These are phyloP conservation scores for Astragalus membranaceus DNA, from an alignment of 306 rosid genomes.

Conservation along the genomic window DNA sequence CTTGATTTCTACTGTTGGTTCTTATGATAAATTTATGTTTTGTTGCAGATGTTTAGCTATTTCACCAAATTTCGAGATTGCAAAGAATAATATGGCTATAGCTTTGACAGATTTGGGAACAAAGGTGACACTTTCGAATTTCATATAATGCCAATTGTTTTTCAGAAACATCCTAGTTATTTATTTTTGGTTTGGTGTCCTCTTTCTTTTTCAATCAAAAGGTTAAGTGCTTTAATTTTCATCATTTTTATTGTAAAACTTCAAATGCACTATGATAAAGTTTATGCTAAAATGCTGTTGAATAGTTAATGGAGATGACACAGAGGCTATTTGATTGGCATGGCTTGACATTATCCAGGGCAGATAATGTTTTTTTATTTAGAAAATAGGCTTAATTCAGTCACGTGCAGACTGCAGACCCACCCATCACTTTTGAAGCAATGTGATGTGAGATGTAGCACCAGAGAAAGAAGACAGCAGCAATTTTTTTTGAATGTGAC, in stretches of 20 bases:
- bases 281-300: neutral
- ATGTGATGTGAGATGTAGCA: too few relatives aligned
- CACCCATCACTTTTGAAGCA: too few relatives aligned
- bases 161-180: neutral
- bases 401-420: too few relatives aligned
- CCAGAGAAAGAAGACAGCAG: too few relatives aligned
- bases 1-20: neutral
- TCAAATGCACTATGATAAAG: neutral
- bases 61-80: conserved; percentile 94
- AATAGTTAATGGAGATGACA: too few relatives aligned
- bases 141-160: neutral
- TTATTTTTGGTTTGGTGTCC: neutral
- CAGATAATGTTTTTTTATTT: too few relatives aligned
- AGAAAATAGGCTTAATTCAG: too few relatives aligned
- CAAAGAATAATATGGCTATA: conserved; percentile 96
- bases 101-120: conserved; percentile 97
- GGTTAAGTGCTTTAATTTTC: neutral
- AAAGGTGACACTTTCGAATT: conserved; percentile 46
- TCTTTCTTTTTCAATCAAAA: neutral
- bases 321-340: too few relatives aligned
- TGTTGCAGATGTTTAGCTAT: conserved; percentile 80
- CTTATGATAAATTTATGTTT: conserved; percentile 13
- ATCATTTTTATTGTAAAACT: neutral
- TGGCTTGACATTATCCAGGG: too few relatives aligned
- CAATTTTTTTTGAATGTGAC: too few relatives aligned